Conservation (phyloP, 2,329 filamentous ascomycete species). For the Setomelanomma holmii region DNA sequence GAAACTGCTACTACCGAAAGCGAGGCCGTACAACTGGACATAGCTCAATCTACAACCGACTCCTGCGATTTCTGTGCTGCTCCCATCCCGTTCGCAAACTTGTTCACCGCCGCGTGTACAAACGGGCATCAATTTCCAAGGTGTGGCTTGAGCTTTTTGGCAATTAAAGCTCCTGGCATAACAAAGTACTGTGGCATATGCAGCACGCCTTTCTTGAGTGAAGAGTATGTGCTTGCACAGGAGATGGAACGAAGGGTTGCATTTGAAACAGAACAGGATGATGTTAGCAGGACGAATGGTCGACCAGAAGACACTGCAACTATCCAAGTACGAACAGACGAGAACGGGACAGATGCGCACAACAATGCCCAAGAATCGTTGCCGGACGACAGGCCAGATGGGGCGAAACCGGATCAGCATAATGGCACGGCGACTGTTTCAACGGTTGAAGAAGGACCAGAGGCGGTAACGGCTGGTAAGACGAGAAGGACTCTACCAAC, state of each 20-base stretch:
- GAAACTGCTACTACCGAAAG: neutral
- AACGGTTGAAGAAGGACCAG: constrained; percentile 1
- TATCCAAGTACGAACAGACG: too few species aligned
- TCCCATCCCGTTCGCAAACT: constrained; percentile 56
- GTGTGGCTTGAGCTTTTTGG: constrained; percentile 61
- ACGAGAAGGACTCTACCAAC: constrained; percentile 12
- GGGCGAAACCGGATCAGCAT: too few species aligned
- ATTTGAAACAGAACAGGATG: neutral
- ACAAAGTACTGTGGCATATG: constrained; percentile 64
- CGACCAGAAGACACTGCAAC: neutral
- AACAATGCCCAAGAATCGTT: too few species aligned
- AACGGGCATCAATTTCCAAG: constrained; percentile 63
- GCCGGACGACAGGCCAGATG: too few species aligned
- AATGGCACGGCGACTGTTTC: neutral
- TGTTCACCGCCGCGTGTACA: constrained; percentile 56
- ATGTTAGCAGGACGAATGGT: neutral
- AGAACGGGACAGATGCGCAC: too few species aligned
- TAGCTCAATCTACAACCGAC: constrained; percentile 42
- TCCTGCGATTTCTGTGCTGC: constrained; percentile 61
- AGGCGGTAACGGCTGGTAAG: constrained; percentile 1
- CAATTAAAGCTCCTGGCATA: constrained; percentile 62
- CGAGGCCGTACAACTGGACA: neutral
- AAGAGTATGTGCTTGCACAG: constrained; percentile 46
- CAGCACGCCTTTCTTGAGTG: constrained; percentile 56
- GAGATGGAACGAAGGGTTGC: constrained; percentile 14